Base-by-base conservation (phyloP, 2,329 filamentous ascomycete genomes). In the Cercospora sojina region DNA sequence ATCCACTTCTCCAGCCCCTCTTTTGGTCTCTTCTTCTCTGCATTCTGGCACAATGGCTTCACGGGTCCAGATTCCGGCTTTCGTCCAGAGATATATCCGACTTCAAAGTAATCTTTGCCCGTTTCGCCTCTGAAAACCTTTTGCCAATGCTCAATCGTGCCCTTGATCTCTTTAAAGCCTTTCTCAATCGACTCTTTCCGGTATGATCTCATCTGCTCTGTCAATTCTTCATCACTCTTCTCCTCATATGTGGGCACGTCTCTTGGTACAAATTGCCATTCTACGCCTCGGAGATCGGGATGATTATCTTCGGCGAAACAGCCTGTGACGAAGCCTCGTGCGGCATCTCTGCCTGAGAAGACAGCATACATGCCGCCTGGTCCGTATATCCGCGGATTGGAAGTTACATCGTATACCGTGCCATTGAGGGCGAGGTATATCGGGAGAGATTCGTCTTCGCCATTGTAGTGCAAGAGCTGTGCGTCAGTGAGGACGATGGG, bases 341-440 rank as follows among this genome's bases (percentile, higher is more conserved):
- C 88, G 35, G 94, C 93, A 79, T 99, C 95, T 69, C 85, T 85
- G 67, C 94, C 95, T 0, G 93, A 87, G 79, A 99, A 97, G 80
- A 90, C 89, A 74, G 89, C 85, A 83, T 99, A 99, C 41, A 88
- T 88, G 4, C 93, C 95, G 29, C 92, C 93, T 0, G 93, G 85
- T 79, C 72, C 86, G 83, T 84, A 84, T 65, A 77, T 70, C 31
- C 71, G 70, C 9, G 77, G 78, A 62, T 88, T 88, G 31, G 84
- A 80, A n/a, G 87, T 86, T 47, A 96, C 92, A 79, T 96, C 92
- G 84, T 90, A 95, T 80, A 96, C 91, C 65, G 88, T 91, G 75
- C 91, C 90, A 82, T 95, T 94, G 74, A 99, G 88, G 69, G 93
- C 92, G 64, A 99, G 86, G 82, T 97, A 96, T 77, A 98, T 87